Conservation (phyloP, 1,284 basidiomycete species). For the Malassezia brasiliensis region DNA sequence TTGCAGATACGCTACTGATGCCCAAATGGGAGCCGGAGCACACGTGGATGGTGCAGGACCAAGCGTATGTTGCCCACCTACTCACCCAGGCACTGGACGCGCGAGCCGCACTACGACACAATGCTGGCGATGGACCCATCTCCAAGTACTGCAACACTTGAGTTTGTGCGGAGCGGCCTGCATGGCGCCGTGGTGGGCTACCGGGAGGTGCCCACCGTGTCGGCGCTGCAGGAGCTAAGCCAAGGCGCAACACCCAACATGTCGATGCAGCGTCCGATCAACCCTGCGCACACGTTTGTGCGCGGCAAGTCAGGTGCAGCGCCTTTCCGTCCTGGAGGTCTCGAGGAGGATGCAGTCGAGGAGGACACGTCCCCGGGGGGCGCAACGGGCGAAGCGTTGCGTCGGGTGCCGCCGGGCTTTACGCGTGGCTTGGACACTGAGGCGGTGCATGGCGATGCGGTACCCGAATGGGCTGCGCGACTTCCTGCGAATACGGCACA, state of each 20-base stretch:
- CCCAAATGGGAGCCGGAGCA: slow-evolving; percentile 3
- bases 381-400: slow-evolving; percentile 50
- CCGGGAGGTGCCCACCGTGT: slow-evolving; percentile 22
- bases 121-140: slow-evolving; percentile 32
- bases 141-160: slow-evolving; percentile 27
- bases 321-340: slow-evolving; percentile 24
- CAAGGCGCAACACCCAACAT: slow-evolving; percentile 54
- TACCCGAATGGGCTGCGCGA: neutral
- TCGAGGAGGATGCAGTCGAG: slow-evolving; percentile 51
- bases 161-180: slow-evolving; percentile 43
- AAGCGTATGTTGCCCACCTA: neutral
- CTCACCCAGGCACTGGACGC: slow-evolving; percentile 19
- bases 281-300: slow-evolving; percentile 16
- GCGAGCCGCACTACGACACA: slow-evolving; percentile 24
- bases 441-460: slow-evolving; percentile 33
- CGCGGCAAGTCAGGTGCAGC: slow-evolving; percentile 19
- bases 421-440: slow-evolving; percentile 55
- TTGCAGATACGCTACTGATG: neutral
- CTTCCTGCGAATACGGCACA: neutral
- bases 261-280: slow-evolving; percentile 16
- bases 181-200: slow-evolving; percentile 38
- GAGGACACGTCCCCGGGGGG: neutral
- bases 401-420: slow-evolving; percentile 51
- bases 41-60: neutral
- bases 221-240: slow-evolving; percentile 22